phyloP scores from a whole-genome alignment of 768 basidiomycete species.

The Kwoniella sp. region DNA sequence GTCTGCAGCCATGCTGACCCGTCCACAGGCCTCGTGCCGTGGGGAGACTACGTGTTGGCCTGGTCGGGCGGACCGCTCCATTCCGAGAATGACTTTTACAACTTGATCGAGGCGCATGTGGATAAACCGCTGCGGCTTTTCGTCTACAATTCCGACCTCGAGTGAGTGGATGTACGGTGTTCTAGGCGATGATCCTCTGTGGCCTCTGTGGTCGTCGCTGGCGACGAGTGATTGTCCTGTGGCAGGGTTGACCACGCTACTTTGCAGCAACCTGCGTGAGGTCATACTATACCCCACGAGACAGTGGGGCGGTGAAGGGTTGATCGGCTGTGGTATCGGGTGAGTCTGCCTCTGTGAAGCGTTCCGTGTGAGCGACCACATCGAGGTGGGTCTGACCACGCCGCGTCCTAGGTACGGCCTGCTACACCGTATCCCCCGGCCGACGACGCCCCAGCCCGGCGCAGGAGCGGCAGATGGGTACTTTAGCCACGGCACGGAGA shows the following conservation, averaged over 20 bases:
- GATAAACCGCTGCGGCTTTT: constrained; percentile 91
- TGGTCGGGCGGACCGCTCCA: constrained; percentile 91
- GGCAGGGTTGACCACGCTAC: constrained; percentile 6
- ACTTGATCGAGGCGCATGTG: constrained; percentile 86
- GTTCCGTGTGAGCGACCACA: neutral
- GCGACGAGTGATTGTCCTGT: constrained; percentile 7
- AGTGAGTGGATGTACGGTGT: constrained; percentile 57
- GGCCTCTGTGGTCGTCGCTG: constrained; percentile 15
- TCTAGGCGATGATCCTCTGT: no score
- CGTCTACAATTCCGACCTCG: constrained; percentile 95
- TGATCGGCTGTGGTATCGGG: constrained; percentile 94
- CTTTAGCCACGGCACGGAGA: no score
- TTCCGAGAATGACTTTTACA: constrained; percentile 93
- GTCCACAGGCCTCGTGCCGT: constrained; percentile 85
- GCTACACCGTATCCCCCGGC: constrained; percentile 85
- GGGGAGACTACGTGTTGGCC: constrained; percentile 71
- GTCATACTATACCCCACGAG: constrained; percentile 92
- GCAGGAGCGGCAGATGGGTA: no score
- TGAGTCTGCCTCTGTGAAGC: constrained; percentile 51
- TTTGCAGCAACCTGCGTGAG: constrained; percentile 73
- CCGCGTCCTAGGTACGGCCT: constrained; percentile 68
- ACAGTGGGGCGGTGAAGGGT: constrained; percentile 94
- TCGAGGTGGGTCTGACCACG: neutral
- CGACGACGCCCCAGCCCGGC: constrained; percentile 50
- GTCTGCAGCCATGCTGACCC: neutral